These are phyloP conservation scores for Carex myosuroides DNA, from an alignment of 176 grass and related monocot species.

Conservation along the genomic window DNA sequence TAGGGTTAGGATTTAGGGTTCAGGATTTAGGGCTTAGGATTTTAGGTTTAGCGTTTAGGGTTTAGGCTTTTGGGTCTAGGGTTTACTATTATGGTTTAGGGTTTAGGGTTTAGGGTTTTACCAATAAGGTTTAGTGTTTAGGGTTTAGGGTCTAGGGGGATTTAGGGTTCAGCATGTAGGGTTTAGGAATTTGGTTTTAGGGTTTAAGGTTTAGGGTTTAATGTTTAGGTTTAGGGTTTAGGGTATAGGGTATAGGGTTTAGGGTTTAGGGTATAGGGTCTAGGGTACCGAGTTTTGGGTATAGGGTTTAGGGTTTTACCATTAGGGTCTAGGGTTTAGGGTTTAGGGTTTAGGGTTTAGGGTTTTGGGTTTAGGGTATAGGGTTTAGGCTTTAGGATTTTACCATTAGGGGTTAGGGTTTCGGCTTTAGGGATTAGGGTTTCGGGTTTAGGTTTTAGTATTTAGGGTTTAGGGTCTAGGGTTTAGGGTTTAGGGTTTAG, in stretches of 20 bases:
- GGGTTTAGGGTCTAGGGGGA: background rate
- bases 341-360: constrained; percentile 13
- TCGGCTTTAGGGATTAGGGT: constrained; percentile 14
- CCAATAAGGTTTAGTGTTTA: background rate
- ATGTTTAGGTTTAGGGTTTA: constrained; percentile 13
- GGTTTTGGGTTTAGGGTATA: constrained; percentile 10
- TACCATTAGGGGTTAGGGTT: constrained; percentile 14
- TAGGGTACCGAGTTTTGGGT: too few species aligned
- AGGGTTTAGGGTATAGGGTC: constrained; percentile 11
- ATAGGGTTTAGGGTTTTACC: too few species aligned
- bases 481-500: background rate
- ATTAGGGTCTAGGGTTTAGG: constrained; percentile 16
- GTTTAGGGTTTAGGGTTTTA: background rate
- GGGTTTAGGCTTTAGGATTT: constrained; percentile 3
- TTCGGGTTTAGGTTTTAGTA: background rate
- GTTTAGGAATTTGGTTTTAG: background rate
- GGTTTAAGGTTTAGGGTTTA: constrained; percentile 17
- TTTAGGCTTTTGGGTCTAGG: background rate
- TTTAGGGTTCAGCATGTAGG: background rate
- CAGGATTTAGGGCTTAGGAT: background rate
- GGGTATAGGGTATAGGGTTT: constrained; percentile 15
- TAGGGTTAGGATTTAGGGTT: background rate
- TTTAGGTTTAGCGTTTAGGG: background rate
- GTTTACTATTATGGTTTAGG: background rate
- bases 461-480: constrained; percentile 10